These are phyloP conservation scores for Anthostomella pinea DNA, from an alignment of 2,329 filamentous ascomycete genomes.

Conservation along the genomic window DNA sequence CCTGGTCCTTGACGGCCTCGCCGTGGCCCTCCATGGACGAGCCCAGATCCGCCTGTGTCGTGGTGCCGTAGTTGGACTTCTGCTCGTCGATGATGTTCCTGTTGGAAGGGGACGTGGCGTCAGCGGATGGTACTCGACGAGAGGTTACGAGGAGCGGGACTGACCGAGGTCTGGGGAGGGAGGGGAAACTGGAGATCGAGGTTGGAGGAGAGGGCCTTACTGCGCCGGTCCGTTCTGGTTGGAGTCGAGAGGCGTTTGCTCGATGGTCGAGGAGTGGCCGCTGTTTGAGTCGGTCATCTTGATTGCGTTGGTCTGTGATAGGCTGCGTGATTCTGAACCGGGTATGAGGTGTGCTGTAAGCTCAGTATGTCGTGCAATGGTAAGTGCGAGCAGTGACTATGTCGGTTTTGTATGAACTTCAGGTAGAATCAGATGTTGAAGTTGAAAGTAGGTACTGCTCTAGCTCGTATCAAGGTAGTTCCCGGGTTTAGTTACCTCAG, in stretches of 20 bases:
- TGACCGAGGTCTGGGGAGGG: not conserved
- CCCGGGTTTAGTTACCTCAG: too few species aligned
- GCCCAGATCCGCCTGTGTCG: slow-evolving; percentile 18
- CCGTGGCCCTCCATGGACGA: slow-evolving; percentile 16
- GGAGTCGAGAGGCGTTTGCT: slow-evolving; percentile 21
- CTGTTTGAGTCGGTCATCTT: slow-evolving; percentile 23
- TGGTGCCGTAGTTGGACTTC: slow-evolving; percentile 13
- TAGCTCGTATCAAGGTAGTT: too few species aligned
- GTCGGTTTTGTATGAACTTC: not conserved
- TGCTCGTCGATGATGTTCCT: slow-evolving; percentile 27
- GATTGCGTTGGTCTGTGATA: too few species aligned
- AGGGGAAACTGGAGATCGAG: not conserved
- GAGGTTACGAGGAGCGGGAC: too few species aligned
- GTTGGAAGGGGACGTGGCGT: not conserved
- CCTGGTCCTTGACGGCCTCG: slow-evolving; percentile 29
- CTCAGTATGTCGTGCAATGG: too few species aligned
- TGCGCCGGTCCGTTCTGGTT: slow-evolving; percentile 19
- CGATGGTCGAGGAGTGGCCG: slow-evolving; percentile 16
- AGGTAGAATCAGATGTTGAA: not conserved
- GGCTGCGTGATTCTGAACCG: not conserved
- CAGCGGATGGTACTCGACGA: too few species aligned
- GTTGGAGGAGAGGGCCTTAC: slow-evolving; percentile 14
- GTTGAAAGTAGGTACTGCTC: too few species aligned
- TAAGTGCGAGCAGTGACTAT: too few species aligned
- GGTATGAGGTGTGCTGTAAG: not conserved